These are phyloP conservation scores for Aspergillus hortae DNA, from an alignment of 2,329 filamentous ascomycete genomes.

Conservation along the genomic window DNA sequence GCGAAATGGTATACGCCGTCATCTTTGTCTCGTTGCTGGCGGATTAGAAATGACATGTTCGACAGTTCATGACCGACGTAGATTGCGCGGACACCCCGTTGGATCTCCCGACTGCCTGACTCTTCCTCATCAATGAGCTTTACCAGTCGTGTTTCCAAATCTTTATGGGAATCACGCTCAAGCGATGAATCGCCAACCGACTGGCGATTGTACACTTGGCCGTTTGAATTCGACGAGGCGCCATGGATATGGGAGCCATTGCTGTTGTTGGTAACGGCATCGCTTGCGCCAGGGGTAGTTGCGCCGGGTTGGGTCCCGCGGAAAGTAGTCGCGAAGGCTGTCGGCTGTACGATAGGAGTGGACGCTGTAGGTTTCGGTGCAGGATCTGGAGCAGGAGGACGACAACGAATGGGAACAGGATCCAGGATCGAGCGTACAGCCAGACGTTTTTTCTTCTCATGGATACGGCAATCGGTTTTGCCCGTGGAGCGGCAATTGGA, in stretches of 20 bases:
- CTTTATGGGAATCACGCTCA: slow-evolving; percentile 39
- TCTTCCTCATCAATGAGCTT: slow-evolving; percentile 51
- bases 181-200: slow-evolving; percentile 26
- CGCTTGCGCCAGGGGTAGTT: slow-evolving; percentile 13
- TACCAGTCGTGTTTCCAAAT: slow-evolving; percentile 46
- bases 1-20: slow-evolving; percentile 44
- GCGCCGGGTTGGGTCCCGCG: slow-evolving; percentile 18
- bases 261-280: slow-evolving; percentile 6
- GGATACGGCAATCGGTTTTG: slow-evolving; percentile 44
- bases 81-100: slow-evolving; percentile 47
- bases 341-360: slow-evolving; percentile 16
- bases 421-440: slow-evolving; percentile 40
- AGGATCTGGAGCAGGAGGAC: slow-evolving; percentile 30
- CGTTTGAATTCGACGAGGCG: slow-evolving; percentile 14
- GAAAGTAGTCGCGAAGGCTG: slow-evolving; percentile 27
- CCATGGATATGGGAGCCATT: slow-evolving; percentile 14
- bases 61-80: slow-evolving; percentile 56
- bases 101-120: slow-evolving; percentile 45
- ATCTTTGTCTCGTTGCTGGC: slow-evolving; percentile 45
- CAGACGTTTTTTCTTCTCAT: slow-evolving; percentile 50
- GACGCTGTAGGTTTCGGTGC: slow-evolving; percentile 18
- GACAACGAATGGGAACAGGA: slow-evolving; percentile 46
- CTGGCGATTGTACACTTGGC: slow-evolving; percentile 23
- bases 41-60: slow-evolving; percentile 54
- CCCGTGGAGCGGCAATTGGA: slow-evolving; percentile 47